Evolutionary conservation across 345 rosid species (phyloP).

Genomic region (Odontarrhena argentea): DNA sequence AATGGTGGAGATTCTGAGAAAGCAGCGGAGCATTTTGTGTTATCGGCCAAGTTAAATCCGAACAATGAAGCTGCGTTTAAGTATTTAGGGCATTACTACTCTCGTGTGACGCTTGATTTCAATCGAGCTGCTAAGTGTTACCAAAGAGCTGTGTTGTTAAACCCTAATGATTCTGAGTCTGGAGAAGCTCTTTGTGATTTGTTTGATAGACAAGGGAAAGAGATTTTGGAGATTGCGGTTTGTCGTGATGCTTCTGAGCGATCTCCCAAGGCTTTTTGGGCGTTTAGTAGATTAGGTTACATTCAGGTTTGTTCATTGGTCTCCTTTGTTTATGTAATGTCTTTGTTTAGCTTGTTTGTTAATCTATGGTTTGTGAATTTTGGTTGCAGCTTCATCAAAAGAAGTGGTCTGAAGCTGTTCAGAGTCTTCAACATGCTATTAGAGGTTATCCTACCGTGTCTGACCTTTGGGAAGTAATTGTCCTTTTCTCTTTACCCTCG

Average conservation of each 20-base stretch:
- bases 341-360: background rate
- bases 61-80: conserved; percentile 64
- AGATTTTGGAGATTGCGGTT: conserved; percentile 64
- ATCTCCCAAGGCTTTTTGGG: conserved; percentile 97
- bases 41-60: conserved; percentile 71
- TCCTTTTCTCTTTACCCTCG: background rate
- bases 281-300: conserved; percentile 79
- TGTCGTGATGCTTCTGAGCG: conserved; percentile 77
- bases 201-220: conserved; percentile 71
- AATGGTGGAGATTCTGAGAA: conserved; percentile 47
- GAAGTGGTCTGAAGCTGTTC: conserved; percentile 91
- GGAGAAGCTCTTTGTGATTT: conserved; percentile 87
- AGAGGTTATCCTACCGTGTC: conserved; percentile 81
- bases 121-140: conserved; percentile 90
- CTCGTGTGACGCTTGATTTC: conserved; percentile 46
- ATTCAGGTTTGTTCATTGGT: conserved; percentile 53
- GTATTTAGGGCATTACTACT: conserved; percentile 81
- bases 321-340: background rate
- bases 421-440: conserved; percentile 88
- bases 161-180: conserved; percentile 68
- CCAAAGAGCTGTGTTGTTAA: conserved; percentile 72
- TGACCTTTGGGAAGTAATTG: conserved; percentile 88
- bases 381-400: conserved; percentile 55
- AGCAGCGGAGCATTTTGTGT: conserved; percentile 79
- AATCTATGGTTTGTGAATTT: background rate